Percentiles rank a stretch among this genome's conserved stretches.
phyloP scores from a whole-genome alignment of 2,329 filamentous ascomycete genomes.

The Beauveria varroae region DNA sequence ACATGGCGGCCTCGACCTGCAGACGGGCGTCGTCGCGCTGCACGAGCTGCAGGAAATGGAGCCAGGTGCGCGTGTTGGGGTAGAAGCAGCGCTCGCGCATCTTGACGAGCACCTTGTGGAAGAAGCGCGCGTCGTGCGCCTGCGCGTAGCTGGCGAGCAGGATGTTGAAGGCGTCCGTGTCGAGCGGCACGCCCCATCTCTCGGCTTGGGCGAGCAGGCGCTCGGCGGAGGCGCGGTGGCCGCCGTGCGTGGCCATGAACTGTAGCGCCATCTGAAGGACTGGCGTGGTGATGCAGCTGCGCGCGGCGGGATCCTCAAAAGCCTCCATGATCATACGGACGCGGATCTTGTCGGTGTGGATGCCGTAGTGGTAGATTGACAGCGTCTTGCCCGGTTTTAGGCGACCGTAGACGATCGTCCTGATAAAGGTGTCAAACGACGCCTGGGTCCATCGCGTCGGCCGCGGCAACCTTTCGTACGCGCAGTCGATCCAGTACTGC shows the following conservation, averaged over 20 bases:
- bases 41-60: constrained; percentile 43
- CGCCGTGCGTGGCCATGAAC: constrained; percentile 30
- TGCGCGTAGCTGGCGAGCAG: constrained; percentile 34
- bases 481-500: constrained; percentile 22
- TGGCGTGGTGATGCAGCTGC: constrained; percentile 27
- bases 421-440: constrained; percentile 35
- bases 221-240: constrained; percentile 26
- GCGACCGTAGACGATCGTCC: constrained; percentile 30
- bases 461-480: constrained; percentile 31
- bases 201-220: constrained; percentile 31
- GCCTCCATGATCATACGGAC: constrained; percentile 30
- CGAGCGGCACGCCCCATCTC: constrained; percentile 31
- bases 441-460: constrained; percentile 34
- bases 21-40: constrained; percentile 49
- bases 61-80: constrained; percentile 41
- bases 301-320: constrained; percentile 29
- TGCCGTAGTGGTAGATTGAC: constrained; percentile 25
- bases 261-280: constrained; percentile 37
- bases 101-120: constrained; percentile 30
- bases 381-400: constrained; percentile 25
- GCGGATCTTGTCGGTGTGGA: constrained; percentile 31
- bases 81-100: constrained; percentile 33
- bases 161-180: constrained; percentile 41
- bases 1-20: constrained; percentile 40
- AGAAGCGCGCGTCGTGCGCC: constrained; percentile 32